These are phyloP conservation scores for Talaromyces nanjingensis DNA, from an alignment of 495 filamentous ascomycete species.

Conservation along the genomic window DNA sequence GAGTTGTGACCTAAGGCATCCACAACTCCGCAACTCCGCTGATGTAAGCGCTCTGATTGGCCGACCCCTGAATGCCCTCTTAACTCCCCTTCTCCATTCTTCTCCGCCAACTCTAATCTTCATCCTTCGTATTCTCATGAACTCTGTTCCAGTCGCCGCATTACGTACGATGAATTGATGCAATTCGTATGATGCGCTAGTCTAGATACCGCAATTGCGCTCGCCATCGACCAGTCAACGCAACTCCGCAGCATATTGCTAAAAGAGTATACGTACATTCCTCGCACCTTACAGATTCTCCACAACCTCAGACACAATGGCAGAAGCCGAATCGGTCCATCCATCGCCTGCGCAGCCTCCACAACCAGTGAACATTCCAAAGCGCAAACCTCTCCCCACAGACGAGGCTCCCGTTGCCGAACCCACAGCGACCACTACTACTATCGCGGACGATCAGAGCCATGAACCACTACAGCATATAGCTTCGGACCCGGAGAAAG, in stretches of 20 bases:
- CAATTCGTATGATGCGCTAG: neutral
- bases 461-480: neutral
- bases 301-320: neutral
- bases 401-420: neutral
- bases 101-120: neutral
- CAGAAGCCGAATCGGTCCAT: neutral
- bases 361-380: slow-evolving; percentile 9
- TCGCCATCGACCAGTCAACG: neutral
- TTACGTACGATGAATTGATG: neutral
- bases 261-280: neutral
- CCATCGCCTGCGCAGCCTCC: neutral
- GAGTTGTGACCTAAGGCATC: neutral
- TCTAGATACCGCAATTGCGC: neutral
- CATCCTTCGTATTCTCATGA: neutral
- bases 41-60: neutral
- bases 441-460: neutral
- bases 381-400: slow-evolving; percentile 21
- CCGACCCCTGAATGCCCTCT: neutral
- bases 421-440: neutral
- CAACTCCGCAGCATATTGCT: neutral
- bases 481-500: slow-evolving; percentile 1
- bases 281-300: neutral
- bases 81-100: neutral
- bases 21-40: slow-evolving; percentile 2
- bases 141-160: neutral